Evolutionary conservation across 345 rosid species (phyloP).

Genomic region (Syzygium jambos): DNA sequence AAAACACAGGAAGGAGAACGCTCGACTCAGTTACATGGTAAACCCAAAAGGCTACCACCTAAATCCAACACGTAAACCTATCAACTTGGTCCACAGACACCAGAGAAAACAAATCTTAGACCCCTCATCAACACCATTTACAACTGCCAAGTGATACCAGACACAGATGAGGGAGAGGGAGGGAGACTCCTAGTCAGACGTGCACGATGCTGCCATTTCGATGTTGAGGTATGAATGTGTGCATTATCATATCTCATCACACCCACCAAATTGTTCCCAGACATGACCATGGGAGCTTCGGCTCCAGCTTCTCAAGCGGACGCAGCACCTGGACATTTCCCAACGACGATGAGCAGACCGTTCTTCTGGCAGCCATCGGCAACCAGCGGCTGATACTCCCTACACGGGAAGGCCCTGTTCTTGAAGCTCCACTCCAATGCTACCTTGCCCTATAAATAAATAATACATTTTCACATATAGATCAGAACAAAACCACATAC

Average conservation of each 20-base stretch:
- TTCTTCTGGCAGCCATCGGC: background rate
- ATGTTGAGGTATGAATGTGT: background rate
- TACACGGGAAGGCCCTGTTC: constrained; percentile 1
- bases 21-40: too few species aligned
- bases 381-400: constrained; percentile 1
- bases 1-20: background rate
- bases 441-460: background rate
- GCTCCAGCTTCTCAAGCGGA: background rate
- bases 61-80: background rate
- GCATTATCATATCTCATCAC: background rate
- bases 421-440: background rate
- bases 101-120: background rate
- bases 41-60: too few species aligned
- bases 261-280: background rate
- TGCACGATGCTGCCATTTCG: background rate
- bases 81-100: background rate
- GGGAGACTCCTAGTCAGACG: background rate
- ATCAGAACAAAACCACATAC: background rate
- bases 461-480: background rate
- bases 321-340: background rate
- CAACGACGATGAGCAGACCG: background rate
- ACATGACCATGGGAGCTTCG: background rate
- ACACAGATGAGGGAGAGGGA: background rate
- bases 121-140: background rate
- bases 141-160: background rate